phyloP scores from a whole-genome alignment of 305 asterid species.

The Fraxinus platypoda region DNA sequence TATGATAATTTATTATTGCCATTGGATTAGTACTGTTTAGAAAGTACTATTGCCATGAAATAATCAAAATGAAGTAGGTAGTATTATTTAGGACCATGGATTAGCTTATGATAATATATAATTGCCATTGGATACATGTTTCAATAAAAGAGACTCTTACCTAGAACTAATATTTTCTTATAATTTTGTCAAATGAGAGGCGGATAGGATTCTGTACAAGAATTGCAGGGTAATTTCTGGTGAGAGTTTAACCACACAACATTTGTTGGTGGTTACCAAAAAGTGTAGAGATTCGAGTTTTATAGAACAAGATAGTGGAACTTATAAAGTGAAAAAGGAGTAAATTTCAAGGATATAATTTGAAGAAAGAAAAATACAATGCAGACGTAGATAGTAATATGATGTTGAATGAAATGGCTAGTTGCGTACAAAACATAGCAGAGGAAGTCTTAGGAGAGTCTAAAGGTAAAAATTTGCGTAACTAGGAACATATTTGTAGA shows the following conservation, averaged over 20 bases:
- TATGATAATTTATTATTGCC: neutral
- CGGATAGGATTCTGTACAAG: neutral
- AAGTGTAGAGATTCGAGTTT: neutral
- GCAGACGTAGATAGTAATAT: neutral
- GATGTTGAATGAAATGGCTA: neutral
- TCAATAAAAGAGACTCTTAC: neutral
- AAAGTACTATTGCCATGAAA: neutral
- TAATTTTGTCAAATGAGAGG: neutral
- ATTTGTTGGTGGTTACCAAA: neutral
- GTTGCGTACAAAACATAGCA: neutral
- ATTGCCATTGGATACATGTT: neutral
- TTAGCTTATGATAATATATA: neutral
- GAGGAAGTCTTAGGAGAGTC: neutral
- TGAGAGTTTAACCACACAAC: neutral
- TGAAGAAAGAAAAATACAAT: neutral
- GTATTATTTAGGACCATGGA: neutral
- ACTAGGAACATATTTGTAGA: neutral
- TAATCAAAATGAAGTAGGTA: neutral
- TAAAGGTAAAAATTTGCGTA: neutral
- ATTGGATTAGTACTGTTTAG: neutral
- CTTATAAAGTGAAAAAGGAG: neutral
- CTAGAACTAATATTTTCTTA: neutral
- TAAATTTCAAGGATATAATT: neutral
- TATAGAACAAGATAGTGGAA: neutral
- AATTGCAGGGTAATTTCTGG: neutral